Conservation (phyloP, 306 rosid genomes). For the Trichosanthes cucumerina region DNA sequence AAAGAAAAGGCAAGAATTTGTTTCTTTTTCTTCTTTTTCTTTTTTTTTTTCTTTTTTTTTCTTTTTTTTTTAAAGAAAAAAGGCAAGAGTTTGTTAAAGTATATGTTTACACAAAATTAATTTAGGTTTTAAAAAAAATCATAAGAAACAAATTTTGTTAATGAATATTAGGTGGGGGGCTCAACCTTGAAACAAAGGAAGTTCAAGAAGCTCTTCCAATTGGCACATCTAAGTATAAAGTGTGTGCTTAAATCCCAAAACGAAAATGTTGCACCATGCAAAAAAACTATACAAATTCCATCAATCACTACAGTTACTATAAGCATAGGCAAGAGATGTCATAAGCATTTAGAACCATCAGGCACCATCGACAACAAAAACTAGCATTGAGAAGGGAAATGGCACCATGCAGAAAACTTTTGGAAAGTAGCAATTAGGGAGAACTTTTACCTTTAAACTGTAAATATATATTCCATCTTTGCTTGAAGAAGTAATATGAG, state of each 20-base stretch:
- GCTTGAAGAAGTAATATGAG: conserved; percentile 36
- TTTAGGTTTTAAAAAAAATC: background rate
- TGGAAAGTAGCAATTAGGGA: background rate
- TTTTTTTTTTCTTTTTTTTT: too few species aligned
- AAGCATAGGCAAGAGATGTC: background rate
- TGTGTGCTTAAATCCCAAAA: background rate
- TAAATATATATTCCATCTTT: conserved; percentile 44
- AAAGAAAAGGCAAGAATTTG: background rate
- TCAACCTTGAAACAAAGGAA: background rate
- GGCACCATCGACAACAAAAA: background rate
- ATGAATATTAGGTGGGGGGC: background rate
- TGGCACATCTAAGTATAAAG: background rate
- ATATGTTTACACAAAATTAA: background rate
- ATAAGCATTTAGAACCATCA: background rate
- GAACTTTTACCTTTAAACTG: conserved; percentile 55
- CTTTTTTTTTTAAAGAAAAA: background rate
- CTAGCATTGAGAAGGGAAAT: background rate
- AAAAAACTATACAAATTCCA: background rate
- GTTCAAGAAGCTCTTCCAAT: background rate
- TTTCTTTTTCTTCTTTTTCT: too few species aligned
- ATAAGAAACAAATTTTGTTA: background rate
- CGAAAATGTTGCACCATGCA: background rate
- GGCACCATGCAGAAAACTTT: background rate
- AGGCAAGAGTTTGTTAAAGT: background rate
- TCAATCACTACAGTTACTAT: background rate